Percentiles rank a stretch among this genome's conserved stretches.
Conservation (phyloP, 371 early-diverging fungal species). For the Smittium mucronatum region DNA sequence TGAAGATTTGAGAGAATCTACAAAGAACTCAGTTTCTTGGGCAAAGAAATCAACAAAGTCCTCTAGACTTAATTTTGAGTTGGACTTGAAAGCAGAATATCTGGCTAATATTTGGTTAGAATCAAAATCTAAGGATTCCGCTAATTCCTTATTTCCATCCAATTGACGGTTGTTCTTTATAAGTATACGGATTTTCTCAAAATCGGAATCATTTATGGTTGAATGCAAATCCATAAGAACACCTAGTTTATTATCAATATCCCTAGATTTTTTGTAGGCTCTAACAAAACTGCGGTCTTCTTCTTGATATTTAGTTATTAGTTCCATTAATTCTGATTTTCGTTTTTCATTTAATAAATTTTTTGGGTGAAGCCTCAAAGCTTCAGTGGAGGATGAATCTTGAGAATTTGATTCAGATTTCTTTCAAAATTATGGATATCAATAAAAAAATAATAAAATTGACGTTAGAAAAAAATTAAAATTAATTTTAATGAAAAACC, state of each 20-base stretch:
- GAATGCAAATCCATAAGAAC: not conserved
- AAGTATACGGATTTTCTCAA: not conserved
- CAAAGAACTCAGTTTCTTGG: not conserved
- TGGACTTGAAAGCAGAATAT: not conserved
- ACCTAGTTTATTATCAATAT: not conserved
- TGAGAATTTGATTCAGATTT: not conserved
- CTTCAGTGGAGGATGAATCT: not conserved
- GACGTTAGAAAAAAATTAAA: conserved; percentile 8
- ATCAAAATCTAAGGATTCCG: not conserved
- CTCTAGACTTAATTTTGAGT: not conserved
- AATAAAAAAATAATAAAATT: not conserved
- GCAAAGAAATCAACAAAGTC: not conserved
- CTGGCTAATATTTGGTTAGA: not conserved
- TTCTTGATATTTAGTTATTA: conserved; percentile 14
- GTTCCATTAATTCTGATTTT: conserved; percentile 14
- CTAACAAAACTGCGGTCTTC: conserved; percentile 13
- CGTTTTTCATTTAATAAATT: conserved; percentile 34
- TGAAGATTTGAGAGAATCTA: not conserved
- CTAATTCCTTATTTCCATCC: not conserved
- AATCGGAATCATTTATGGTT: not conserved
- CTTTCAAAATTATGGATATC: not conserved
- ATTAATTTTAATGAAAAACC: conserved; percentile 6
- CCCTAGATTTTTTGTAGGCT: not conserved
- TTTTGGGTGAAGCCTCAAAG: conserved; percentile 37
- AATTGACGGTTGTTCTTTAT: not conserved